Base-by-base conservation (phyloP, 805 yeast species). In the Suhomyces prunicola region DNA sequence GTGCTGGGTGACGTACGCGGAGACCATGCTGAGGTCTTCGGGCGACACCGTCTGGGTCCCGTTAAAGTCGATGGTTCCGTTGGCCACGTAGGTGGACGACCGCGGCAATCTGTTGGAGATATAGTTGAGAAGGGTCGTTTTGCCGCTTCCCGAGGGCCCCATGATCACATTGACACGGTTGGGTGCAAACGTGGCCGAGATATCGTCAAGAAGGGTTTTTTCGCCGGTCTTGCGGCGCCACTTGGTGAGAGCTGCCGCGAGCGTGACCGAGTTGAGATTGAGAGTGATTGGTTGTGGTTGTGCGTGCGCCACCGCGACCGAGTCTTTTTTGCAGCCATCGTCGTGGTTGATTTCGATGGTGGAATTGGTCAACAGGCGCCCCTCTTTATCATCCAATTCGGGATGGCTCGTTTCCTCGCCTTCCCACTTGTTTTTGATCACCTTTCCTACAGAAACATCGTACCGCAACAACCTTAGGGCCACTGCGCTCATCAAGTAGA, bases 71-170 rank as follows among this genome's bases (percentile, higher is more conserved):
- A 74, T 59, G 2, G 46, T 44, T 1, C 78, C 78, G 2, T 52
- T 60, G 1, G 63, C 47, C 8, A 58, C 48, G 47, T 57, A 73
- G 4, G 57, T 52, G 1, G 66, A 57, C 3, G 59, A 49, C 24
- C 60, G 55, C 5, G 62, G 51, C 15, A 85, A 64, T 50, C 94
- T 74, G 22, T 85, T 83, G 19, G 94, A 84, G 17, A 87, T 70
- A 36, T 78, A 68, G 62, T 85, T 87, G 57, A 87, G 68, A 44
- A 88, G 64, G 0, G 92, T 82, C 0, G 90, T 84, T 61, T 87
- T 87, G 8, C 93, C 94, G 0, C 88, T 83, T 0, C 93, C 93
- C 0, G 91, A 86, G 0, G 93, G 92, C 0, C 94, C 94, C 85
- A 87, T 81, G 44, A 87, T 86, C 4, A 86, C 89, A 62, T 86